Evolutionary conservation across 441 rosid species (phyloP).

Genomic region (Macaranga tanarius): DNA sequence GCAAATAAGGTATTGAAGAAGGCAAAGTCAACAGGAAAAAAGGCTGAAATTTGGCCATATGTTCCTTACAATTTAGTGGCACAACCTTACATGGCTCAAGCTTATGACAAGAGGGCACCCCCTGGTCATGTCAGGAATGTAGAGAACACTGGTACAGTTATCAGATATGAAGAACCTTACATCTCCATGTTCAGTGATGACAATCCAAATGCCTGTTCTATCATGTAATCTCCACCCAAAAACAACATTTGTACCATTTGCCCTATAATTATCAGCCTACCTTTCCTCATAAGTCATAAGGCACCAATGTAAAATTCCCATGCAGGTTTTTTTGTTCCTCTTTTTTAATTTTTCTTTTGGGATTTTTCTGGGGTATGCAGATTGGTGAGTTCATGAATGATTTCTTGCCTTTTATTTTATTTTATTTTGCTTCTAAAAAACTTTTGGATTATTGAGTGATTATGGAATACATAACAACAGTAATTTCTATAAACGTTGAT

Average conservation of each 20-base stretch:
- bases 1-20: conserved; percentile 72
- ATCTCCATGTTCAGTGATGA: conserved; percentile 81
- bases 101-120: conserved; percentile 96
- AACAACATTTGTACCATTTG: background rate
- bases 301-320: conserved; percentile 17
- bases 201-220: conserved; percentile 86
- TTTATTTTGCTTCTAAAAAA: background rate
- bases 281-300: background rate
- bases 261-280: background rate
- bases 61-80: conserved; percentile 86
- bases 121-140: conserved; percentile 81
- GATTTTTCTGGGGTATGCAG: conserved; percentile 12
- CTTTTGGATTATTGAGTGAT: too few relatives aligned
- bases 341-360: background rate
- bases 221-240: conserved; percentile 46
- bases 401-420: background rate
- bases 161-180: conserved; percentile 64
- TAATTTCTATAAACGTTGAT: too few relatives aligned
- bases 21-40: conserved; percentile 88
- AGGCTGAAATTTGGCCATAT: conserved; percentile 92
- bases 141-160: conserved; percentile 43
- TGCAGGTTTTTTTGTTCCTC: background rate
- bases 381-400: background rate
- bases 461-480: too few relatives aligned
- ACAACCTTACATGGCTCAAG: conserved; percentile 64